Base-by-base conservation (phyloP, 2,329 filamentous ascomycete species). In the Cytospora chrysosperma region DNA sequence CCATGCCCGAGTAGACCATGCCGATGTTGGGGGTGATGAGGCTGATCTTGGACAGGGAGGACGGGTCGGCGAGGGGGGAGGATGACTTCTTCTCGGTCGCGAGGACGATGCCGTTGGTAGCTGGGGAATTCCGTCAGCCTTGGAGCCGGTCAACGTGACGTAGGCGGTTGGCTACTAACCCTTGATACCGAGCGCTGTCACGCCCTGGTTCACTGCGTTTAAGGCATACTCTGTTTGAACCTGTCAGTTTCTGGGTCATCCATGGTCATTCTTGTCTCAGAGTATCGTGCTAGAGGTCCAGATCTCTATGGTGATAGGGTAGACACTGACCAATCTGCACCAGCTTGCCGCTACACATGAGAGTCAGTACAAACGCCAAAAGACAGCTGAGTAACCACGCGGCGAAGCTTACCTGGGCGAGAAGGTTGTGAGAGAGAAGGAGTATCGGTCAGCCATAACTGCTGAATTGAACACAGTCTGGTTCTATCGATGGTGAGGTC, bases 31-130 rank as follows among this genome's bases (percentile, higher is more conserved):
- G 95, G 55, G 95, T 99, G 81, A 99, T 93, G 76, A 96, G 88
- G 77, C 92, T 96, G 82, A 99, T 92, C 85, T 99, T 99, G 73
- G 93, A 95, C 69, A 97, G 88, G 49, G 95, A 98, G 72, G 90
- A 87, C 72, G 95, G 89, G 76, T 99, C 95, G 82, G 96, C 94
- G 73, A 99, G 91, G 59, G 95, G 93, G 56, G 95, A 97, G 43
- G 94, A 97, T 52, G 94, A 97, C 81, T 99, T 99, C 88, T 99
- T 99, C 82, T 99, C 95, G 68, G 95, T 99, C 68, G 95, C 95
- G 69, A 99, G 91, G 69, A 99, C 95, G 76, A 99, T 97, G 72
- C 95, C 95, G 80, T 99, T 99, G 71, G 95, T 98, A 71, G 95
- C 95, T 97, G 71, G 19, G 27, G 43, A 30, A 30, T 30, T 62